These are phyloP conservation scores for Dacryopinax primogenitus DNA, from an alignment of 768 basidiomycete genomes.

Conservation along the genomic window DNA sequence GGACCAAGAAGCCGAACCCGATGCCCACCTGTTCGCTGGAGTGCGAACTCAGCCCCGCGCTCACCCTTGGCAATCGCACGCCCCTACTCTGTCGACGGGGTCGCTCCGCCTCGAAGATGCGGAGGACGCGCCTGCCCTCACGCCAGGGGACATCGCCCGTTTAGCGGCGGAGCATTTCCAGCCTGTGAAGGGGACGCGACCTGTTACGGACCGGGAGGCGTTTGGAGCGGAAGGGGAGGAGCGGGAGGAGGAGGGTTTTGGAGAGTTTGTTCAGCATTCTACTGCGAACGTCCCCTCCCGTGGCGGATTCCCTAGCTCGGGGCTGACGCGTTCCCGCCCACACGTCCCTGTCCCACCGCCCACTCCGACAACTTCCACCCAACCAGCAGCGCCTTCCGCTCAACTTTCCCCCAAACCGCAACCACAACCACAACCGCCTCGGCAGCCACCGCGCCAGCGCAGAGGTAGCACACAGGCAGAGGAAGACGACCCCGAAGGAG, in stretches of 20 bases:
- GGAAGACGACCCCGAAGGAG: background rate
- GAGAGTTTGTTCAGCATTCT: background rate
- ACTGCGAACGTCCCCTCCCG: background rate
- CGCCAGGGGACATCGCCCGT: background rate
- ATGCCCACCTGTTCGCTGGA: background rate
- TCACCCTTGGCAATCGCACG: background rate
- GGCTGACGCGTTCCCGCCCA: background rate
- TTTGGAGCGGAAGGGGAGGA: background rate
- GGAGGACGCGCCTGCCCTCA: background rate
- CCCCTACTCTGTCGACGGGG: background rate
- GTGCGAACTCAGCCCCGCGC: background rate
- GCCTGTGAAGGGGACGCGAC: background rate
- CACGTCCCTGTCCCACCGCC: background rate
- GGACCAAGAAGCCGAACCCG: background rate
- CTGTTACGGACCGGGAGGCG: background rate
- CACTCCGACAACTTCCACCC: background rate
- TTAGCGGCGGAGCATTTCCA: background rate
- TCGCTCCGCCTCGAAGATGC: background rate
- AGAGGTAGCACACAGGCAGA: background rate
- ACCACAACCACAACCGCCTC: background rate
- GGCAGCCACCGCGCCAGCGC: background rate
- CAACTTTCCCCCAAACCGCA: too few relatives aligned
- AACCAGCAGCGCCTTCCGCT: background rate
- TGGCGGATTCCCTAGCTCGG: background rate
- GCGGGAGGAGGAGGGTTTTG: background rate